phyloP scores from a whole-genome alignment of 1,284 basidiomycete species.

The Erythrobasidium hasegawianum region DNA sequence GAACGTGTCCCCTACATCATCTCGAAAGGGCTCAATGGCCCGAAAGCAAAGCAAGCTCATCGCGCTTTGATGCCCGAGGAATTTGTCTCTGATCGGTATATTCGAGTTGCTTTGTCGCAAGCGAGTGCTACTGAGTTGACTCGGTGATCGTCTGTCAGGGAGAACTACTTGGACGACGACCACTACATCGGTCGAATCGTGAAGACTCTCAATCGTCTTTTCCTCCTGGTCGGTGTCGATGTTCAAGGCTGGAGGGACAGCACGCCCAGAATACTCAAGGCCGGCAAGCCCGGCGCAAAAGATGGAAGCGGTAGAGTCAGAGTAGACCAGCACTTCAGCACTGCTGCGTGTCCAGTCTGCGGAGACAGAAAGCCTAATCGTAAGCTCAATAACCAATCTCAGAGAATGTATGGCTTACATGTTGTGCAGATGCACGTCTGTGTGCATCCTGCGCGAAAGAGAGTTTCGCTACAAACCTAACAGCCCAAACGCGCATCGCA shows the following conservation, averaged over 20 bases:
- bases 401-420: background rate
- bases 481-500: conserved; percentile 59
- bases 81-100: conserved; percentile 66
- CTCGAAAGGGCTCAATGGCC: conserved; percentile 54
- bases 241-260: conserved; percentile 82
- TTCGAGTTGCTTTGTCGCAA: background rate
- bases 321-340: conserved; percentile 24
- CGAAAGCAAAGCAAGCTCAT: conserved; percentile 64
- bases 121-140: conserved; percentile 39
- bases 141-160: no score
- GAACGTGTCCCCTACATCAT: conserved; percentile 93
- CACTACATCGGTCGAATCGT: conserved; percentile 90
- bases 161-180: conserved; percentile 67
- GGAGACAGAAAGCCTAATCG: conserved; percentile 17
- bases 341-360: conserved; percentile 43
- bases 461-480: conserved; percentile 61
- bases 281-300: conserved; percentile 31
- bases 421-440: conserved; percentile 46
- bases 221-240: conserved; percentile 87
- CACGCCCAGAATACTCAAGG: conserved; percentile 63
- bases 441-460: conserved; percentile 62
- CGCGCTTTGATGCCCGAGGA: conserved; percentile 75
- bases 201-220: conserved; percentile 81
- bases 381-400: conserved; percentile 4
- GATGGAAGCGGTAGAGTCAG: conserved; percentile 5